These are phyloP conservation scores for Aspergillus funiculosus DNA, from an alignment of 495 filamentous ascomycete species.

Conservation along the genomic window DNA sequence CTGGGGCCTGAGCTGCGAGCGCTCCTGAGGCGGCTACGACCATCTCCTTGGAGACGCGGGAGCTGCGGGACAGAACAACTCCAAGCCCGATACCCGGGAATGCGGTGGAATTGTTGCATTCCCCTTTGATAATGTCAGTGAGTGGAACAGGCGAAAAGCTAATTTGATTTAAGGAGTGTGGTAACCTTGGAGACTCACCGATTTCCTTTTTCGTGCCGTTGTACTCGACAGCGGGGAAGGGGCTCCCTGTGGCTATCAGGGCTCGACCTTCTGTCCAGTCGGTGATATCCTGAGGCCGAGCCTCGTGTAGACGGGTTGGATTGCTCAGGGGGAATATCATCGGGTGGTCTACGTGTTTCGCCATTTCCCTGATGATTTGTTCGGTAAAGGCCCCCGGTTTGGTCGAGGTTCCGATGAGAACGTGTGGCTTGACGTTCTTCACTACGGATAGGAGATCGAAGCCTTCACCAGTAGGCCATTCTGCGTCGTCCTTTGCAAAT, in stretches of 20 bases:
- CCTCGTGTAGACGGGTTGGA: conserved; percentile 80
- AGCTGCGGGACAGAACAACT: conserved; percentile 59
- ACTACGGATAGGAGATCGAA: conserved; percentile 61
- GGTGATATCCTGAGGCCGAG: conserved; percentile 68
- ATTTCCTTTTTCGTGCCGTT: conserved; percentile 61
- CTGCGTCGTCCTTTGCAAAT: conserved; percentile 59
- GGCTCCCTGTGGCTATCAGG: conserved; percentile 79
- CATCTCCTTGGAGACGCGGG: conserved; percentile 66
- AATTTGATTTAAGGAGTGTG: neutral
- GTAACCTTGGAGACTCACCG: conserved; percentile 29
- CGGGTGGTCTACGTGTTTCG: conserved; percentile 66
- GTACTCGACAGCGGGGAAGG: conserved; percentile 71
- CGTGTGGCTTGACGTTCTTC: conserved; percentile 68
- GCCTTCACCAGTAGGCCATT: conserved; percentile 55
- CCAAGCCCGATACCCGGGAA: conserved; percentile 86
- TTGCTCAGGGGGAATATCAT: conserved; percentile 85
- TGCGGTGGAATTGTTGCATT: conserved; percentile 86
- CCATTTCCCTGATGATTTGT: conserved; percentile 70
- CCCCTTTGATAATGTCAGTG: conserved; percentile 45
- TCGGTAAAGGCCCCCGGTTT: conserved; percentile 74
- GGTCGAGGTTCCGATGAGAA: conserved; percentile 80
- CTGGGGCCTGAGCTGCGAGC: conserved; percentile 64
- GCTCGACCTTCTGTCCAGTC: conserved; percentile 73
- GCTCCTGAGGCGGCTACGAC: conserved; percentile 73
- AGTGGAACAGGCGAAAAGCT: too few relatives aligned